Percentiles rank a stretch among this genome's conserved stretches.
phyloP scores from a whole-genome alignment of 148 eudicot genomes.

The Chenopodium formosanum region DNA sequence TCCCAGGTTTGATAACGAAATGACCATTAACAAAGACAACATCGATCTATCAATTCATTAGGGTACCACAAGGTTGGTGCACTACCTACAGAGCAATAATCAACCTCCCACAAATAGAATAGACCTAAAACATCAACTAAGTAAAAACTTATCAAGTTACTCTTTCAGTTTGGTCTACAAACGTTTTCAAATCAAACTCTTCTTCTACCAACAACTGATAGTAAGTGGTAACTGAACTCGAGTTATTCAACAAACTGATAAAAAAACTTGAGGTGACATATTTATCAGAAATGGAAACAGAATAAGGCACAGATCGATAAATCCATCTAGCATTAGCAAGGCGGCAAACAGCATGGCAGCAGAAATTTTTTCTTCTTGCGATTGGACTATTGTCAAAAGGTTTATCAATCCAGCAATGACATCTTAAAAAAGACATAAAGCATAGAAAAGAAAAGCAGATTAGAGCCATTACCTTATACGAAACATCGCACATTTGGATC shows the following conservation, averaged over 20 bases:
- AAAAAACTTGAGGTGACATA: not conserved
- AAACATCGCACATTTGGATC: not conserved
- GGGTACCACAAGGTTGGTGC: not conserved
- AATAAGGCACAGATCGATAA: not conserved
- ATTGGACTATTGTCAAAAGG: not conserved
- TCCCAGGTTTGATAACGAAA: not conserved
- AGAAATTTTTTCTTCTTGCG: not conserved
- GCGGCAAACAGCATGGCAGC: not conserved
- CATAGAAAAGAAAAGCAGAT: not conserved
- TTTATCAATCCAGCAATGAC: not conserved
- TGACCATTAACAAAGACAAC: not conserved
- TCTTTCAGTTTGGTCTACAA: not conserved
- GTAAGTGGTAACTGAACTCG: not conserved
- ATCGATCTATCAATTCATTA: not conserved
- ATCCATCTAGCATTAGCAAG: not conserved
- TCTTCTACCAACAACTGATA: not conserved
- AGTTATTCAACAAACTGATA: not conserved
- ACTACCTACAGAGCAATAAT: not conserved
- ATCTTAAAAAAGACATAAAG: not conserved
- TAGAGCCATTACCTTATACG: not conserved
- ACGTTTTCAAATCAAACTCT: constrained; percentile 6
- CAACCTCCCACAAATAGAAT: not conserved
- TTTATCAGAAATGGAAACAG: not conserved
- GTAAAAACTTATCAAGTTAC: not conserved
- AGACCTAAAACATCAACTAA: not conserved